phyloP scores from a whole-genome alignment of 768 basidiomycete genomes.

The Cystobasidium tubakii region DNA sequence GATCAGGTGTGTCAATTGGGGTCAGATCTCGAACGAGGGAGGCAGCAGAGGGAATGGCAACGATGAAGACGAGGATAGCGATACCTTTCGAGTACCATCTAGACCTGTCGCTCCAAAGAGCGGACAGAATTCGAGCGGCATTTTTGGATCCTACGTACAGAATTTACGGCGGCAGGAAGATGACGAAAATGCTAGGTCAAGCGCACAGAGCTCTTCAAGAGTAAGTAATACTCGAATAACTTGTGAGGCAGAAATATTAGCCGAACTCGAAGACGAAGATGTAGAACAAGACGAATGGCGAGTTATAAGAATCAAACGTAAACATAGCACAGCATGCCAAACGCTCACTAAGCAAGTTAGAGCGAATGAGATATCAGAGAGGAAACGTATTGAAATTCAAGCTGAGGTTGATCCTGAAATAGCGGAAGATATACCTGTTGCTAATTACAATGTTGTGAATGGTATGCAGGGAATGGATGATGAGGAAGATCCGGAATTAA shows the following conservation, averaged over 20 bases:
- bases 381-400: neutral
- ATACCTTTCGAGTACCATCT: neutral
- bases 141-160: too few relatives aligned
- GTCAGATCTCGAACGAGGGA: neutral
- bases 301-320: neutral
- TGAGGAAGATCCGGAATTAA: neutral
- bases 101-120: neutral
- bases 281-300: neutral
- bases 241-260: neutral
- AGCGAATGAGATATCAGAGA: neutral
- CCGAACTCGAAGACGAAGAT: constrained; percentile 8
- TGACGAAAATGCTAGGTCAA: neutral
- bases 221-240: neutral
- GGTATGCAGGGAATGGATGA: neutral
- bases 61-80: neutral
- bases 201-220: neutral
- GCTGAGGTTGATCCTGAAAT: neutral
- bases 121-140: neutral
- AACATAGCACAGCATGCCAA: neutral
- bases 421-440: neutral
- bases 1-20: constrained; percentile 9
- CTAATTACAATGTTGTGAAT: neutral
- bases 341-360: neutral
- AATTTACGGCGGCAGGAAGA: neutral
- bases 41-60: neutral